phyloP scores from a whole-genome alignment of 768 basidiomycete genomes.

The Rhizopogon vulgaris region DNA sequence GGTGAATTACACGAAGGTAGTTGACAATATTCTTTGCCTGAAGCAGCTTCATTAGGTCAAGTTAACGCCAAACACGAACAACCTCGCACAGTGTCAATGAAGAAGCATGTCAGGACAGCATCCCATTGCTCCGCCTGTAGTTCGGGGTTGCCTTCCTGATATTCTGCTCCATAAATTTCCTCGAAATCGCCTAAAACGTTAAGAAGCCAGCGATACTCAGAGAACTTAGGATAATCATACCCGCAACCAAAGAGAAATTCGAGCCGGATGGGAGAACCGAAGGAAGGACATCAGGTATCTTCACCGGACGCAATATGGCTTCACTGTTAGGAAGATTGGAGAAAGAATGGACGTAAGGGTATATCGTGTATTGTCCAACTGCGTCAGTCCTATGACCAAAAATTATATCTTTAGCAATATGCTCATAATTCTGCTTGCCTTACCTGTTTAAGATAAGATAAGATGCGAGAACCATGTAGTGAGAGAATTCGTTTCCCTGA shows the following conservation, averaged over 20 bases:
- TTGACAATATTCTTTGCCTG: constrained; percentile 90
- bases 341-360: constrained; percentile 90
- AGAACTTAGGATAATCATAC: constrained; percentile 29
- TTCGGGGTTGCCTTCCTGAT: constrained; percentile 44
- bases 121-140: constrained; percentile 81
- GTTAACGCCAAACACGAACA: not conserved
- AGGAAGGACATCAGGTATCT: constrained; percentile 82
- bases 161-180: constrained; percentile 70
- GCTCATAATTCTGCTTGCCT: constrained; percentile 9
- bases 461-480: constrained; percentile 90
- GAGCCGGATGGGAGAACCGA: constrained; percentile 57
- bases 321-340: constrained; percentile 64
- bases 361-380: constrained; percentile 67
- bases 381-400: constrained; percentile 46
- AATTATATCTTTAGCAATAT: not conserved
- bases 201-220: not conserved
- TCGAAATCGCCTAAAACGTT: constrained; percentile 73
- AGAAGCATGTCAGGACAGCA: constrained; percentile 91
- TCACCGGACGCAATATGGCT: constrained; percentile 60
- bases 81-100: constrained; percentile 80
- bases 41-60: not conserved
- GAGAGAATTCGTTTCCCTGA: constrained; percentile 94
- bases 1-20: constrained; percentile 83
- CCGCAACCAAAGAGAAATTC: constrained; percentile 83
- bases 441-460: constrained; percentile 85